Base-by-base conservation (phyloP, 305 asterid genomes). In the Solanum hybrid region DNA sequence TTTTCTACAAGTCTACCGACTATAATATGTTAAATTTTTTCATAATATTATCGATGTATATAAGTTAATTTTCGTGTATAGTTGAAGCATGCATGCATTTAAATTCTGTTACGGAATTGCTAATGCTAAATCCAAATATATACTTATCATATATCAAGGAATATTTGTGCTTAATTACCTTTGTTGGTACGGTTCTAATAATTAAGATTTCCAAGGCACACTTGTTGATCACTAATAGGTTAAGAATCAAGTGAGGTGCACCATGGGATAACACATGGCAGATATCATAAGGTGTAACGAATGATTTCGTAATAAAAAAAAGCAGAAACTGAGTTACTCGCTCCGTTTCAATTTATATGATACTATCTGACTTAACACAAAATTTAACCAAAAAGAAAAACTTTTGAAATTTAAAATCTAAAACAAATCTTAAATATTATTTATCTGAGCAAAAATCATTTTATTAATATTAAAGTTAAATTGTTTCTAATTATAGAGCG, bases 251-350 rank as follows among this genome's bases (percentile, higher is more conserved):
- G 32, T 85, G 75, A 56, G 86, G 20, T 36, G 79, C 89, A 75
- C 81, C 66, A 42, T 60, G 88, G 31, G 66, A 66, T 31, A 24
- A 92, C 96, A 93, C 94, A 2, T 94, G 96, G 93, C 92, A 86
- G 88, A 88, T 89, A 10, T 69, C 87, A 64, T 76, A 69, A 89
- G 92, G 92, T 88, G 72, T 35, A 89, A 91, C 31, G 69, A 73
- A 36, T 73, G 51, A 88, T 90, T 89, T 90, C 35, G 77, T 79
- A 69, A 81, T 91, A 86, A 90, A 72, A 87, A 87, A 27, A 51
- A 32, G n/a, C 27, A 85, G 64, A 91, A 90, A 88, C 87, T 56
- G 73, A 24, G 78, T 88, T 66, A 77, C 20, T 27, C 22, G 1
- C 35, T 72, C 76, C 10, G 9, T 72, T 27, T 27, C 3, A 72